phyloP scores from a whole-genome alignment of 2,329 filamentous ascomycete genomes.

The Periconia sp. region DNA sequence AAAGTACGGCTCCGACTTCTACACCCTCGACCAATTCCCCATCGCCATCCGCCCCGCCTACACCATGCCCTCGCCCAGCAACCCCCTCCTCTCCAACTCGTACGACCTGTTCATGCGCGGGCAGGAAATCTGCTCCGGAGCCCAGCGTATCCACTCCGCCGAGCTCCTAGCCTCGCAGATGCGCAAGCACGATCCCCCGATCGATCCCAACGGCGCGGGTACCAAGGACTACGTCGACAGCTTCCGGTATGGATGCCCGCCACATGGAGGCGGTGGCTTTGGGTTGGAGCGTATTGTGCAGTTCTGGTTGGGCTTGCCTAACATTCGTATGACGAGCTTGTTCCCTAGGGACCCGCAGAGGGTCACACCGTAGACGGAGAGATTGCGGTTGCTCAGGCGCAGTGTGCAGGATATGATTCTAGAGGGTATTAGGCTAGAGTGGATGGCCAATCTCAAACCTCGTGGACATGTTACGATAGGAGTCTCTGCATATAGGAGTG shows the following conservation, averaged over 20 bases:
- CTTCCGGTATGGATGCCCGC: conserved; percentile 65
- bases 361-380: conserved; percentile 44
- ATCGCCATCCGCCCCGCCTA: conserved; percentile 88
- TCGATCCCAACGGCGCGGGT: conserved; percentile 61
- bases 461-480: not conserved
- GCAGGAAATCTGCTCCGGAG: conserved; percentile 62
- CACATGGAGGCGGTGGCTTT: conserved; percentile 66
- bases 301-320: conserved; percentile 66
- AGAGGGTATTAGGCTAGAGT: not conserved
- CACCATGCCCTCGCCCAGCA: conserved; percentile 67
- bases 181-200: conserved; percentile 56
- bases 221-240: conserved; percentile 66
- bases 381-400: not conserved
- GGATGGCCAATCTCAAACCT: not conserved
- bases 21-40: conserved; percentile 95
- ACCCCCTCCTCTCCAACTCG: conserved; percentile 58
- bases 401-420: not conserved
- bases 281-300: conserved; percentile 68
- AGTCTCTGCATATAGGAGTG: not conserved
- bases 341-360: conserved; percentile 67
- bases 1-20: conserved; percentile 95
- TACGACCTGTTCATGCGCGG: conserved; percentile 74
- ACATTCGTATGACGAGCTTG: conserved; percentile 62
- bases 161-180: conserved; percentile 60
- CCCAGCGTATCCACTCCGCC: conserved; percentile 67